Conservation (phyloP, 192 early-diverging fungal genomes). For the Gonapodya sp. region DNA sequence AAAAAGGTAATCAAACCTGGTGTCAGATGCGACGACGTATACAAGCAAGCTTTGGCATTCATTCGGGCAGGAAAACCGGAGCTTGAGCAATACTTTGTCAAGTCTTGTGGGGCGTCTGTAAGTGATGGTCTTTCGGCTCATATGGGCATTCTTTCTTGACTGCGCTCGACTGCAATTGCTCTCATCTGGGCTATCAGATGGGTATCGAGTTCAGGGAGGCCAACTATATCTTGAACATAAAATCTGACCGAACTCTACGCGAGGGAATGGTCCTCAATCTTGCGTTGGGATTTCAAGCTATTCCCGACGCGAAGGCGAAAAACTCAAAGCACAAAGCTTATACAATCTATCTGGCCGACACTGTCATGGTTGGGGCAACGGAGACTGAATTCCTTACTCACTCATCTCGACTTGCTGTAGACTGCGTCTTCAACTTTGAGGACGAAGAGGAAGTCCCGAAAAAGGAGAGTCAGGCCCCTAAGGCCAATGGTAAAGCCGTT, state of each 20-base stretch:
- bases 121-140: constrained; percentile 8
- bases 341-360: constrained; percentile 75
- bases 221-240: constrained; percentile 62
- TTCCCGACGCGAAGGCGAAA: constrained; percentile 60
- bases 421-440: constrained; percentile 12
- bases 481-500: not conserved
- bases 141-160: not conserved
- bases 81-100: constrained; percentile 73
- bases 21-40: constrained; percentile 65
- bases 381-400: constrained; percentile 16
- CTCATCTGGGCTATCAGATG: constrained; percentile 37
- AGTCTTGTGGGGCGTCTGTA: constrained; percentile 76
- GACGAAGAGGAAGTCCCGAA: constrained; percentile 18
- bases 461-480: constrained; percentile 17
- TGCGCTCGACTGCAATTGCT: not conserved
- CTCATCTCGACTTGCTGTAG: constrained; percentile 8
- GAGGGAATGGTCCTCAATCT: constrained; percentile 79
- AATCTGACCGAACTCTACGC: constrained; percentile 56
- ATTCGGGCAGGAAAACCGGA: constrained; percentile 76
- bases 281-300: constrained; percentile 73
- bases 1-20: constrained; percentile 59
- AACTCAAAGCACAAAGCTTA: constrained; percentile 72
- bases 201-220: constrained; percentile 93
- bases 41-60: constrained; percentile 53
- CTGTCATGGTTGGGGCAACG: constrained; percentile 61